Conservation (phyloP, 371 early-diverging fungal genomes). For the Mortierella sp. region DNA sequence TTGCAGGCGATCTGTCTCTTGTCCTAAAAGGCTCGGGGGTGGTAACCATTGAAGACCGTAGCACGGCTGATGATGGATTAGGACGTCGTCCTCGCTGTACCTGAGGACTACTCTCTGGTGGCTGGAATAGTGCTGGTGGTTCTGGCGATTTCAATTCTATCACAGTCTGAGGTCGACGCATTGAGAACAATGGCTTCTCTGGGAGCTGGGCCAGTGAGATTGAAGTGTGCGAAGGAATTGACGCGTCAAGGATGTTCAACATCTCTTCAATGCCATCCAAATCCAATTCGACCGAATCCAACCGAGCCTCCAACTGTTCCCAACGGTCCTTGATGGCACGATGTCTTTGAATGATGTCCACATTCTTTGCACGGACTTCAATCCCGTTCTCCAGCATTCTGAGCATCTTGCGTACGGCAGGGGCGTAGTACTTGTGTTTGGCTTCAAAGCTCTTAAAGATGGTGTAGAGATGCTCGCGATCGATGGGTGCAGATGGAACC, state of each 20-base stretch:
- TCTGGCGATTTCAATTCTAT: slow-evolving; percentile 19
- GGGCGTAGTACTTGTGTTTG: slow-evolving; percentile 71
- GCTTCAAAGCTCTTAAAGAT: slow-evolving; percentile 71
- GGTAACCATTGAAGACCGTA: slow-evolving; percentile 6
- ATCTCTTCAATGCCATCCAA: slow-evolving; percentile 60
- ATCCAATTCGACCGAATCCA: slow-evolving; percentile 61
- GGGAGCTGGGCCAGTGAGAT: slow-evolving; percentile 38
- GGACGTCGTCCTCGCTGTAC: slow-evolving; percentile 43
- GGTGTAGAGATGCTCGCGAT: slow-evolving; percentile 63
- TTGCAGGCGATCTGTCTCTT: slow-evolving; percentile 24
- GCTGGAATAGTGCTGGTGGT: slow-evolving; percentile 24
- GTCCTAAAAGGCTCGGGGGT: slow-evolving; percentile 4
- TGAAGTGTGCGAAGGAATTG: slow-evolving; percentile 27
- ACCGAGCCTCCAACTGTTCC: slow-evolving; percentile 56
- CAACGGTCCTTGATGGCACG: slow-evolving; percentile 62
- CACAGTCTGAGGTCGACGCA: slow-evolving; percentile 32
- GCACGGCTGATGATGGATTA: slow-evolving; percentile 4
- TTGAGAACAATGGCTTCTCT: slow-evolving; percentile 42
- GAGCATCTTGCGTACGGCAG: slow-evolving; percentile 69
- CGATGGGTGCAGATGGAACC: slow-evolving; percentile 57
- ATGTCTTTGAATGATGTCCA: slow-evolving; percentile 57
- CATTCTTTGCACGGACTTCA: slow-evolving; percentile 58
- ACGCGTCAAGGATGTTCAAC: slow-evolving; percentile 45
- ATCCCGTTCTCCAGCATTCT: slow-evolving; percentile 71
- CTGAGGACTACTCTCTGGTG: slow-evolving; percentile 23